A percentile compares a stretch with the other conserved stretches of the same genome.
phyloP scores from a whole-genome alignment of 768 basidiomycete genomes.

The Rhodotorula taiwanensis region DNA sequence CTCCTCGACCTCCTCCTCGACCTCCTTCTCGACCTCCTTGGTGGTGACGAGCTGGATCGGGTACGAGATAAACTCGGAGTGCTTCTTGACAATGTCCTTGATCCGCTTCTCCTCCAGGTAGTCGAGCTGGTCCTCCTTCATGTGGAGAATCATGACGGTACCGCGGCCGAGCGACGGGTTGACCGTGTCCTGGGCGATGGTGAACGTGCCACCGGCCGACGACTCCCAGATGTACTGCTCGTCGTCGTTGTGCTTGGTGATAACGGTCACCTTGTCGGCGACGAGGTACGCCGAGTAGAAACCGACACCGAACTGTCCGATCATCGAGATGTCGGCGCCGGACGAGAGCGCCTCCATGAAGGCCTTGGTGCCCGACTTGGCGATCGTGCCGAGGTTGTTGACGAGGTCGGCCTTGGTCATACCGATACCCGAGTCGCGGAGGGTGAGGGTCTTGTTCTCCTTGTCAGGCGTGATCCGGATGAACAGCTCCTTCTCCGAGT shows the following conservation, averaged over 20 bases:
- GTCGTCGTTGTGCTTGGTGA: conserved; percentile 99
- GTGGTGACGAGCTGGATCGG: conserved; percentile 97
- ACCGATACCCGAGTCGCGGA: conserved; percentile 94
- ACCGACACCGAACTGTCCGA: conserved; percentile 65
- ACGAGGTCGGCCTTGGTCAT: conserved; percentile 99
- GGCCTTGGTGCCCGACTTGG: conserved; percentile 60
- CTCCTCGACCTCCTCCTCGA: conserved; percentile 51
- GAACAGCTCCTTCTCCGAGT: conserved; percentile 82
- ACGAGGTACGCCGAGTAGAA: conserved; percentile 99
- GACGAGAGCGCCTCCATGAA: conserved; percentile 94
- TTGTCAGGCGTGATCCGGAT: conserved; percentile 94
- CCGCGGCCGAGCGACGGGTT: conserved; percentile 90
- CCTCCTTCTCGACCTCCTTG: conserved; percentile 98
- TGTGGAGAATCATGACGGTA: conserved; percentile 78
- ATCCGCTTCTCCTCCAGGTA: conserved; percentile 99
- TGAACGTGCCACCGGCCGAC: conserved; percentile 98
- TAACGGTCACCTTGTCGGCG: conserved; percentile 94
- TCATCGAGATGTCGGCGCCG: conserved; percentile 51
- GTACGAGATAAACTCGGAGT: conserved; percentile 99
- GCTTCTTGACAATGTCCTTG: conserved; percentile 99
- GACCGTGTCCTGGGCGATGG: conserved; percentile 86
- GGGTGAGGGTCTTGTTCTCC: conserved; percentile 81
- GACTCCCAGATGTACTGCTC: conserved; percentile 99
- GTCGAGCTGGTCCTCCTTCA: conserved; percentile 98
- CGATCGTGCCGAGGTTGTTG: conserved; percentile 66